A percentile compares a stretch with the other conserved stretches of the same genome.
These are phyloP conservation scores for Corynespora cassiicola DNA, from an alignment of 2,329 filamentous ascomycete genomes.

Conservation along the genomic window DNA sequence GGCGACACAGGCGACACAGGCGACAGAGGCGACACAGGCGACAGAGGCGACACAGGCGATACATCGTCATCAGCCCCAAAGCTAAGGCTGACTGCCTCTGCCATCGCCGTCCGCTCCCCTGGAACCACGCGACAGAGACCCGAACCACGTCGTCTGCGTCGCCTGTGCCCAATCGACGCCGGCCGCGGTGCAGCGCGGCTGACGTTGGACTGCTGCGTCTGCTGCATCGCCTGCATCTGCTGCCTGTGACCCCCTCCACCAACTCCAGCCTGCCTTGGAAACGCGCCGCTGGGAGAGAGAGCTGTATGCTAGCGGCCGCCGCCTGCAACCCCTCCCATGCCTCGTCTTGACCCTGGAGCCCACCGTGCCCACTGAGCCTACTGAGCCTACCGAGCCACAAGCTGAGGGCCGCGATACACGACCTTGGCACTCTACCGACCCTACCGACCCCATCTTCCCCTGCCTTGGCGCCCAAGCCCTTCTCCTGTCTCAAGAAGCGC, in stretches of 20 bases:
- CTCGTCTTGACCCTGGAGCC: constrained; percentile 2
- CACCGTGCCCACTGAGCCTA: too few relatives aligned
- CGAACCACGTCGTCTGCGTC: constrained; percentile 10
- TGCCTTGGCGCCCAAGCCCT: constrained; percentile 8
- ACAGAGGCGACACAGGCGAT: too few relatives aligned
- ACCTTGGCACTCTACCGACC: constrained; percentile 9
- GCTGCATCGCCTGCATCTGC: constrained; percentile 9
- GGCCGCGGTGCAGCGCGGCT: constrained; percentile 22
- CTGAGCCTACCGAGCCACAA: too few relatives aligned
- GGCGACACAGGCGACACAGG: too few relatives aligned
- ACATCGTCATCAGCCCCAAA: constrained; percentile 19
- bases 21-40: too few relatives aligned
- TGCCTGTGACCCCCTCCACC: not conserved
- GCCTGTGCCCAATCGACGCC: constrained; percentile 14
- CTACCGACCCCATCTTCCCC: constrained; percentile 9
- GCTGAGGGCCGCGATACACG: constrained; percentile 8
- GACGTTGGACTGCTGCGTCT: constrained; percentile 34
- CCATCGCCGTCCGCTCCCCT: too few relatives aligned
- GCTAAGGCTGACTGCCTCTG: constrained; percentile 19
- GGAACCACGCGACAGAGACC: constrained; percentile 28
- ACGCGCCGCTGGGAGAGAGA: constrained; percentile 3
- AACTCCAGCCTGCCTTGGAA: constrained; percentile 8
- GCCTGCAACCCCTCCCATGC: too few relatives aligned
- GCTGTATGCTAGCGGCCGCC: too few relatives aligned
- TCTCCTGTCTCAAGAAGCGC: constrained; percentile 22